Base-by-base conservation (phyloP, 2,329 filamentous ascomycete species). In the Fusarium redolens region DNA sequence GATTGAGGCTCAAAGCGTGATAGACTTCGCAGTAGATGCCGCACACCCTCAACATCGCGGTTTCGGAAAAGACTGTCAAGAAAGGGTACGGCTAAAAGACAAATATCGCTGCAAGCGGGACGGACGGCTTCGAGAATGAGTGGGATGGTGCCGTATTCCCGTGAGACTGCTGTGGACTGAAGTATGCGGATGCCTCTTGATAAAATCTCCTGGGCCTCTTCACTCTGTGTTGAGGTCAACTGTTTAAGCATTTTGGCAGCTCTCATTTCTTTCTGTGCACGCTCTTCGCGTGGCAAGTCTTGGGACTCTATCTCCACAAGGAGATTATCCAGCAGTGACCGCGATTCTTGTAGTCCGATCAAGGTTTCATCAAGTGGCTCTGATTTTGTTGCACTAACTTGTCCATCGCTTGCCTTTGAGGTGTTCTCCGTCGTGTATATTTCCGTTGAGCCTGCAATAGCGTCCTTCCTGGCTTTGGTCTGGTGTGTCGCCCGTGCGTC, bases 161-260 rank as follows among this genome's bases (percentile, higher is more conserved):
- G 63, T 15, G 67, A 64, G 25, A 61, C 52, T 20, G 72, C 55
- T 11, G 72, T 59, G 15, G 74, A 62, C 40, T 71, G 72, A 41
- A 82, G 73, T 51, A 83, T 51, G 31, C 72, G 57, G 44, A 77
- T 60, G 18, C 75, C 75, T 56, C 71, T 65, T 44, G 69, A 68
- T 55, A 73, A 57, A 30, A 60, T 56, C 22, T 62, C 35, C 37
- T 65, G 51, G 7, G 69, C 60, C 15, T 65, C 72, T 43, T 73
- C 31, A 5, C 33, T 50, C 15, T 72, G 65, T 38, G 71, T 61
- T 20, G 50, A 65, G 14, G 69, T 62, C 40, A 80, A 28, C 10
- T 25, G 58, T 40, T 71, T 43, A 17, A 81, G 60, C 12, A 77
- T 50, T 11, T 43, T 25, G 28, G 69, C 65, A 15, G 74, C 77